Percentiles rank a stretch among this genome's conserved stretches.
phyloP scores from a whole-genome alignment of 257 asterid genomes.

The Solanum ahanhuiri region DNA sequence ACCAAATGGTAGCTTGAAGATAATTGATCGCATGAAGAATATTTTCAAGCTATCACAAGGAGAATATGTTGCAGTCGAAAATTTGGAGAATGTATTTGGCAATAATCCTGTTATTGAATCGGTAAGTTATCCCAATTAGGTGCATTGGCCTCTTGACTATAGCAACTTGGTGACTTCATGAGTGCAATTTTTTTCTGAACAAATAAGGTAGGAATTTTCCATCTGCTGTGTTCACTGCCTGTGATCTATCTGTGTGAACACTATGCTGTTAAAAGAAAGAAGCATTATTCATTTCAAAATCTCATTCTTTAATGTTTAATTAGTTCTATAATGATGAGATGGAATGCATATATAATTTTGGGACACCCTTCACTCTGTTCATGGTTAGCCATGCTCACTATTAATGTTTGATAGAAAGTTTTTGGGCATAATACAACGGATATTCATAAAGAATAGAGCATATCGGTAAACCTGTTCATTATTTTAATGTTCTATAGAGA shows the following conservation, averaged over 20 bases:
- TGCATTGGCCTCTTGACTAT: not conserved
- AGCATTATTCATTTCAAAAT: not conserved
- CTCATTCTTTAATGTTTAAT: not conserved
- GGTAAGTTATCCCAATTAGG: constrained; percentile 27
- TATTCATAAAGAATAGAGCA: not conserved
- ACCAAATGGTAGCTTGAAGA: constrained; percentile 78
- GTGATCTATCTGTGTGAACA: not conserved
- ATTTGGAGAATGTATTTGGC: constrained; percentile 79
- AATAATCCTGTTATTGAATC: constrained; percentile 47
- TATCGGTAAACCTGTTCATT: not conserved
- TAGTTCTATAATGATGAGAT: not conserved
- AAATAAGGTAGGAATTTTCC: not conserved
- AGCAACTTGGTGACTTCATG: not conserved
- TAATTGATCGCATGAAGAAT: constrained; percentile 91
- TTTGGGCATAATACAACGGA: not conserved
- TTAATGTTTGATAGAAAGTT: not conserved
- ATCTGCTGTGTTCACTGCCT: not conserved
- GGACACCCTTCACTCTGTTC: not conserved
- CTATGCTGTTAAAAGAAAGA: not conserved
- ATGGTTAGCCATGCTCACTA: not conserved
- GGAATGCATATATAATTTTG: not conserved
- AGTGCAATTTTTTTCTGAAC: not conserved
- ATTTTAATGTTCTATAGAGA: not conserved
- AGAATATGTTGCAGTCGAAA: constrained; percentile 98
- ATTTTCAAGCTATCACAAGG: constrained; percentile 98